These are phyloP conservation scores for Magnusiomyces suaveolens DNA, from an alignment of 1,139 yeast genomes.

Conservation along the genomic window DNA sequence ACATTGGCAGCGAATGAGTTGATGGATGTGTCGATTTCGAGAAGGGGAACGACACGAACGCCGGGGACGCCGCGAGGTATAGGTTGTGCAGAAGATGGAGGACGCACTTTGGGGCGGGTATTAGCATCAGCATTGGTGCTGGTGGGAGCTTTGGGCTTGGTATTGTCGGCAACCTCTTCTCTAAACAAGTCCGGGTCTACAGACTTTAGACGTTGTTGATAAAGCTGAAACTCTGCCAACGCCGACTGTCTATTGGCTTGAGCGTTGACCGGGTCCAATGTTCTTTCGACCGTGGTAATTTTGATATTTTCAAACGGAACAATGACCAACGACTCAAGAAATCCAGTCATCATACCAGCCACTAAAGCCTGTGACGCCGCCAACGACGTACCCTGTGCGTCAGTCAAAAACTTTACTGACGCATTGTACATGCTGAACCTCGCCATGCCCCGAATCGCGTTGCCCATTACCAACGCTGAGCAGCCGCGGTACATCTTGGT, in stretches of 20 bases:
- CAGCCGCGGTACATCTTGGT: slow-evolving; percentile 61
- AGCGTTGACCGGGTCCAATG: slow-evolving; percentile 9
- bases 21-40: slow-evolving; percentile 16
- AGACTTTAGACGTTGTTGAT: neutral
- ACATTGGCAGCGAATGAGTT: slow-evolving; percentile 24
- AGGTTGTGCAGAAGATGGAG: neutral
- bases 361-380: slow-evolving; percentile 38
- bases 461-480: slow-evolving; percentile 70
- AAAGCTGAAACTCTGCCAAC: neutral
- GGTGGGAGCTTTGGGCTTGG: slow-evolving; percentile 5
- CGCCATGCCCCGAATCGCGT: slow-evolving; percentile 59
- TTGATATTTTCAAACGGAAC: slow-evolving; percentile 89
- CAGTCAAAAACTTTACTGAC: slow-evolving; percentile 66
- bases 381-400: slow-evolving; percentile 18
- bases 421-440: slow-evolving; percentile 68
- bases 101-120: slow-evolving; percentile 2
- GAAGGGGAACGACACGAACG: slow-evolving; percentile 4
- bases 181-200: neutral
- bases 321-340: slow-evolving; percentile 68
- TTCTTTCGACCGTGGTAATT: slow-evolving; percentile 65
- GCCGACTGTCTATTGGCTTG: slow-evolving; percentile 1
- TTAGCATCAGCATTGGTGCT: too few relatives aligned
- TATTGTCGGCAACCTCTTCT: neutral
- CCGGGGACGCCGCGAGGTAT: slow-evolving; percentile 2
- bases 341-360: slow-evolving; percentile 77